These are phyloP conservation scores for Ophiostoma populinum DNA, from an alignment of 2,329 filamentous ascomycete species.

Conservation along the genomic window DNA sequence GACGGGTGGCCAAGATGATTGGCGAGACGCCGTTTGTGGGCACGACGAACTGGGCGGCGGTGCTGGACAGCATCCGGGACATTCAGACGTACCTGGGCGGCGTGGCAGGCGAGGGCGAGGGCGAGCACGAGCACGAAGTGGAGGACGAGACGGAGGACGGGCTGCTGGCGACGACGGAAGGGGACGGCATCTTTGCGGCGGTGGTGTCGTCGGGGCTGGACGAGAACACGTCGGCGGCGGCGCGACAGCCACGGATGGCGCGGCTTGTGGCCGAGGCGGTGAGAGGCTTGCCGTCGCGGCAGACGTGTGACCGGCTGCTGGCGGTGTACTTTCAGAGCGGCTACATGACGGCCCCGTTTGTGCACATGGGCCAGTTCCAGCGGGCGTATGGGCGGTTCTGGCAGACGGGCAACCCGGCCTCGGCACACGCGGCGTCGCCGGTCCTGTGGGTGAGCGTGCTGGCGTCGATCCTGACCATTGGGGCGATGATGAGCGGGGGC, in stretches of 20 bases:
- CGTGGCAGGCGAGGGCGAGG: neutral
- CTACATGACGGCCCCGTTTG: slow-evolving; percentile 21
- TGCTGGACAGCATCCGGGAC: slow-evolving; percentile 25
- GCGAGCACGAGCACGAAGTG: slow-evolving; percentile 2
- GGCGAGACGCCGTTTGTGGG: slow-evolving; percentile 17
- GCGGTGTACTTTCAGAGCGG: slow-evolving; percentile 22
- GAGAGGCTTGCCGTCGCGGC: slow-evolving; percentile 19
- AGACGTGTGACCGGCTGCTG: slow-evolving; percentile 21
- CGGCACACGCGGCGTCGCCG: slow-evolving; percentile 20
- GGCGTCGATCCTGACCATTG: slow-evolving; percentile 28
- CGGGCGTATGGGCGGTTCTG: slow-evolving; percentile 31
- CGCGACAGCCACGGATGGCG: slow-evolving; percentile 4
- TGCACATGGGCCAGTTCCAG: slow-evolving; percentile 28
- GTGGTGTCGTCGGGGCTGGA: slow-evolving; percentile 4
- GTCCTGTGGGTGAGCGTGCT: slow-evolving; percentile 34
- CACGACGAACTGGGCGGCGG: slow-evolving; percentile 23
- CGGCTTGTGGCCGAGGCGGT: slow-evolving; percentile 19
- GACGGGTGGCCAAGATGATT: slow-evolving; percentile 3
- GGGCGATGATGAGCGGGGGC: slow-evolving; percentile 13
- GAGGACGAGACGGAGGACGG: slow-evolving; percentile 3
- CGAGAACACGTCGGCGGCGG: neutral
- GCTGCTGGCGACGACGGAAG: slow-evolving; percentile 11
- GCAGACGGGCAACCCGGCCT: slow-evolving; percentile 13
- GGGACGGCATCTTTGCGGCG: slow-evolving; percentile 19
- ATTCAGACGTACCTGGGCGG: slow-evolving; percentile 21